A percentile compares a stretch with the other conserved stretches of the same genome.
Conservation (phyloP, 2,329 filamentous ascomycete genomes). For the Paecilomyces sp. region DNA sequence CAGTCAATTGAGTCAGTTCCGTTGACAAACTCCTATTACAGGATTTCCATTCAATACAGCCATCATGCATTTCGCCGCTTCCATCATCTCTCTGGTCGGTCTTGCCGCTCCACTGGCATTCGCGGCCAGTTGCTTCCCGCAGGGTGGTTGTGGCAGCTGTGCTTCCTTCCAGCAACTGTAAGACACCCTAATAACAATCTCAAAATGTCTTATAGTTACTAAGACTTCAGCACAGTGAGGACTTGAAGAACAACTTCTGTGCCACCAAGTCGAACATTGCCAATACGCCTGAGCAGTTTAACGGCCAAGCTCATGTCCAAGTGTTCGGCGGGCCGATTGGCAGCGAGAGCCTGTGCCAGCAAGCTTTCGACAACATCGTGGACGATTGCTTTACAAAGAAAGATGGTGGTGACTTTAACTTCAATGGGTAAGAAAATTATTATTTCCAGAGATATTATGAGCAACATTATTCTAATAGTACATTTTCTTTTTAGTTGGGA, state of each 20-base stretch:
- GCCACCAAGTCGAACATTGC: neutral
- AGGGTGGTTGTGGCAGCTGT: no score
- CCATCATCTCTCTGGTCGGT: no score
- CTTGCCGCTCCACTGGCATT: no score
- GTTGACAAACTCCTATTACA: no score
- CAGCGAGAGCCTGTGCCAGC: neutral
- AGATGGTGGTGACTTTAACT: neutral
- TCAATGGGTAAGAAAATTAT: neutral
- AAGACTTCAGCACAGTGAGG: neutral
- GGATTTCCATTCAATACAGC: no score
- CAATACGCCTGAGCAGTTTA: neutral
- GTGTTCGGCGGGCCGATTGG: neutral
- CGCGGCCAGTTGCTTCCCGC: no score
- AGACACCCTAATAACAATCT: no score
- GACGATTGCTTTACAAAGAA: neutral
- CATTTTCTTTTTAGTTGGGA: neutral
- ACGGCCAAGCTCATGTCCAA: neutral
- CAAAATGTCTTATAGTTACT: no score
- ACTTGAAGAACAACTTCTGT: neutral
- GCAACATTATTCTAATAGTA: neutral
- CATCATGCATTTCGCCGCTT: no score
- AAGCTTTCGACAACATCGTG: neutral
- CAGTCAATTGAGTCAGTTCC: no score
- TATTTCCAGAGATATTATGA: neutral
- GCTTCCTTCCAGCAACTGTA: no score